Evolutionary conservation across 2,329 filamentous ascomycete genomes (phyloP).

Genomic region (Lasiodiplodia hormozganensis): DNA sequence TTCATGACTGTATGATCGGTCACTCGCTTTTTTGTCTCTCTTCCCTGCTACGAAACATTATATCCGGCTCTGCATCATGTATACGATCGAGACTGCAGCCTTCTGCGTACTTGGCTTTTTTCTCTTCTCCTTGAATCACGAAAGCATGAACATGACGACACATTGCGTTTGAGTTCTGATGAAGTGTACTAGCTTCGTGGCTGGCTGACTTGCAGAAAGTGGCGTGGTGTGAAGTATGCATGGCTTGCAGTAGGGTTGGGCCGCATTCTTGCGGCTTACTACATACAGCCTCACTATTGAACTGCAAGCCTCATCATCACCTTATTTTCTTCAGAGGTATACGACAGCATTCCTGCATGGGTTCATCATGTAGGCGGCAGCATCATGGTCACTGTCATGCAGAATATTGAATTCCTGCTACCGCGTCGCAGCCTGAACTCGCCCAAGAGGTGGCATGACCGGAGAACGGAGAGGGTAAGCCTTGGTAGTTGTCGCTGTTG

Average conservation of each 20-base stretch:
- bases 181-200: background rate
- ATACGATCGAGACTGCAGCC: no score
- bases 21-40: background rate
- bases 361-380: background rate
- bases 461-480: no score
- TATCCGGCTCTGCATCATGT: background rate
- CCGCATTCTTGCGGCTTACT: background rate
- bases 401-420: no score
- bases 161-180: no score
- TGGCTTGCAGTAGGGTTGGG: conserved; percentile 10
- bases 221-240: background rate
- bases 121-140: background rate
- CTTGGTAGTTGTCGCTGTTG: no score
- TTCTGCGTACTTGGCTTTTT: background rate
- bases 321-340: background rate
- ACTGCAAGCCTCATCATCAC: background rate
- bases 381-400: no score
- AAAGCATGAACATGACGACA: background rate
- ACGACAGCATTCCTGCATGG: background rate
- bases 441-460: no score
- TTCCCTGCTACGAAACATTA: background rate
- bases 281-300: background rate
- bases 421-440: no score
- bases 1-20: background rate
- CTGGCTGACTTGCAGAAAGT: background rate